Conservation (phyloP, 108 stramenopile genomes). For the Cyclotella sp. region DNA sequence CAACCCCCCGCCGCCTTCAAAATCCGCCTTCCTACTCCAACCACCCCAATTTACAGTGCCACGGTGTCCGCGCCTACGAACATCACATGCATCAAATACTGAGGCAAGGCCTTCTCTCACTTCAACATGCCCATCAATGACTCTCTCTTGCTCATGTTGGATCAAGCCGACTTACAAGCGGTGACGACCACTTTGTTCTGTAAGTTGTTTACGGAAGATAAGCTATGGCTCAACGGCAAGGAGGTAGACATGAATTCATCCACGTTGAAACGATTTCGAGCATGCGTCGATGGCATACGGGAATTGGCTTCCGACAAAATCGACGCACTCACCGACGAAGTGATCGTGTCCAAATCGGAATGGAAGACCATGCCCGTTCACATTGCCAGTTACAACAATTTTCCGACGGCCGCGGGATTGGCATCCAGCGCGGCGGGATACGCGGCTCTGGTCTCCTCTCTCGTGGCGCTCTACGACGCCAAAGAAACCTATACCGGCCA, state of each 20-base stretch:
- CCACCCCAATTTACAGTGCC: conserved; percentile 63
- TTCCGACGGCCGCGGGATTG: conserved; percentile 97
- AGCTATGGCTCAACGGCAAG: conserved; percentile 95
- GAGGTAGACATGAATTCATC: conserved; percentile 65
- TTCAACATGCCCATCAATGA: conserved; percentile 97
- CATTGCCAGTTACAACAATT: conserved; percentile 93
- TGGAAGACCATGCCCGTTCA: conserved; percentile 81
- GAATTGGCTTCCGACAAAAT: conserved; percentile 62
- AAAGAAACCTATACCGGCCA: conserved; percentile 81
- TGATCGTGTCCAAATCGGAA: conserved; percentile 73
- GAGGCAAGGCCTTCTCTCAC: conserved; percentile 92
- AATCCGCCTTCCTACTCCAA: not conserved
- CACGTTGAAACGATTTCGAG: conserved; percentile 71
- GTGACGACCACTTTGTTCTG: conserved; percentile 93
- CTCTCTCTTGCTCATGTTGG: conserved; percentile 89
- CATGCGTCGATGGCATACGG: conserved; percentile 80
- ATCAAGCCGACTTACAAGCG: conserved; percentile 91
- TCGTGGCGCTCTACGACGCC: conserved; percentile 83
- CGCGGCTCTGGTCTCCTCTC: conserved; percentile 91
- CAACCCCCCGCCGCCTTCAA: not conserved
- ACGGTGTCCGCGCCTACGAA: conserved; percentile 95
- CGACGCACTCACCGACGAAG: conserved; percentile 44
- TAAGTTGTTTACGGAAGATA: conserved; percentile 72
- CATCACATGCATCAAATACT: conserved; percentile 98
- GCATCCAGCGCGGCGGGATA: conserved; percentile 94